Conservation (phyloP, 2,329 filamentous ascomycete species). For the Paecilomyces dactylethromorphus region DNA sequence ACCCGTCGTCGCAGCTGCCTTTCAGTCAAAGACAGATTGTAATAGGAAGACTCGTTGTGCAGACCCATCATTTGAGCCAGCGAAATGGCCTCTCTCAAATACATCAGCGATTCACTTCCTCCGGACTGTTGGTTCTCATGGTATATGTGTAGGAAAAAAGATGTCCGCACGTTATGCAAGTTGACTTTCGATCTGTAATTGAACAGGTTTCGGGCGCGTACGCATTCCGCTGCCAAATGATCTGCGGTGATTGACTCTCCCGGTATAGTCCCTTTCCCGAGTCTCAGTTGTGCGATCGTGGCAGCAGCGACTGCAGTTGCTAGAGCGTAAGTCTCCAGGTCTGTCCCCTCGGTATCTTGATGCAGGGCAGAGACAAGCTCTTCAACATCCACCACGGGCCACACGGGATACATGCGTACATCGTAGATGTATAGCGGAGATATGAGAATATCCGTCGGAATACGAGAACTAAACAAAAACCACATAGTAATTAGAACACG, state of each 20-base stretch:
- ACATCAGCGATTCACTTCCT: conserved; percentile 42
- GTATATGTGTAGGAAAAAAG: conserved; percentile 49
- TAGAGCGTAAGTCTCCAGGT: conserved; percentile 31
- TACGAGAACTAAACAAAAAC: conserved; percentile 1
- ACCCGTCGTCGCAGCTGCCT: conserved; percentile 42
- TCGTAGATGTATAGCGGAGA: conserved; percentile 40
- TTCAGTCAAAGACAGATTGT: conserved; percentile 27
- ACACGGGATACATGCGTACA: conserved; percentile 47
- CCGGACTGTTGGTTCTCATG: conserved; percentile 45
- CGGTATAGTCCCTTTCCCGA: conserved; percentile 18
- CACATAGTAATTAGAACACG: neutral
- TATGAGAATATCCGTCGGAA: conserved; percentile 16
- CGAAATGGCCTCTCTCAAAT: conserved; percentile 47
- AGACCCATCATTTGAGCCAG: conserved; percentile 45
- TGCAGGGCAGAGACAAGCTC: conserved; percentile 25
- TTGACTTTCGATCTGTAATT: conserved; percentile 23
- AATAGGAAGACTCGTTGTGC: conserved; percentile 40
- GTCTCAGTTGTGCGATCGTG: conserved; percentile 44
- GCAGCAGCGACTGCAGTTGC: conserved; percentile 44
- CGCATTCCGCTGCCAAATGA: conserved; percentile 31
- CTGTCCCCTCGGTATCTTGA: conserved; percentile 16
- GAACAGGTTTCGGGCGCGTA: conserved; percentile 21
- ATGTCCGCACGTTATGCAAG: conserved; percentile 39
- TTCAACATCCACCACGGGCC: conserved; percentile 45
- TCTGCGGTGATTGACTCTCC: conserved; percentile 25